Evolutionary conservation across 169 alveolate species (phyloP).

Genomic region (Prorocentrum cordatum): DNA sequence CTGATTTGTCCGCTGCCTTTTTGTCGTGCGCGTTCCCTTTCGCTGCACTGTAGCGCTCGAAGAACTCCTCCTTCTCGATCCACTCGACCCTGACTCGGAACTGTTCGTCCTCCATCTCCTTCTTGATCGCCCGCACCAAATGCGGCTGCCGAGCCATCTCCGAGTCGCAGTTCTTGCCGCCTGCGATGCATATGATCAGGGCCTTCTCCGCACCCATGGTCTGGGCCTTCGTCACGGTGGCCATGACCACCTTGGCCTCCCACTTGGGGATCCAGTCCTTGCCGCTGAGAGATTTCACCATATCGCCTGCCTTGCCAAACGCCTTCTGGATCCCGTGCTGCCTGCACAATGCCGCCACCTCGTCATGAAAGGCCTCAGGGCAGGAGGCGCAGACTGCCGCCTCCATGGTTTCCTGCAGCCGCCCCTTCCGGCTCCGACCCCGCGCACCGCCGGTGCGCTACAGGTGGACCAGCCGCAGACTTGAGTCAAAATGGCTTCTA

Average conservation of each 20-base stretch:
- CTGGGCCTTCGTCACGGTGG: constrained; percentile 1
- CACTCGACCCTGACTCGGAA: constrained; percentile 3
- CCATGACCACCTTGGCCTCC: constrained; percentile 42
- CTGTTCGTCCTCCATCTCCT: not conserved
- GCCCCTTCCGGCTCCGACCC: too few relatives aligned
- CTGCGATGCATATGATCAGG: constrained; percentile 1
- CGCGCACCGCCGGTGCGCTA: too few relatives aligned
- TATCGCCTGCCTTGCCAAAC: constrained; percentile 18
- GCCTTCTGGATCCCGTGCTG: constrained; percentile 12
- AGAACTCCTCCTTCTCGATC: not conserved
- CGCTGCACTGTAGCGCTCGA: too few relatives aligned
- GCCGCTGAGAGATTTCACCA: constrained; percentile 3
- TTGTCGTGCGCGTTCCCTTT: not conserved
- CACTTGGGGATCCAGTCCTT: constrained; percentile 42
- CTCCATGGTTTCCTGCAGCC: too few relatives aligned
- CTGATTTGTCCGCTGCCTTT: not conserved
- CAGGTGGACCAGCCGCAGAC: too few relatives aligned
- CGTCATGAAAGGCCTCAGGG: not conserved
- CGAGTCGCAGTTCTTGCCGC: constrained; percentile 4
- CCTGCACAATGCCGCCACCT: not conserved
- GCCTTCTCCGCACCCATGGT: not conserved
- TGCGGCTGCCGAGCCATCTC: constrained; percentile 25
- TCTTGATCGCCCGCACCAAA: constrained; percentile 16
- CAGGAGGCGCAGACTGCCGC: constrained; percentile 7
- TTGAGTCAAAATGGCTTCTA: too few relatives aligned